Base-by-base conservation (phyloP, 495 filamentous ascomycete species). In the Penicillium riverlandense region DNA sequence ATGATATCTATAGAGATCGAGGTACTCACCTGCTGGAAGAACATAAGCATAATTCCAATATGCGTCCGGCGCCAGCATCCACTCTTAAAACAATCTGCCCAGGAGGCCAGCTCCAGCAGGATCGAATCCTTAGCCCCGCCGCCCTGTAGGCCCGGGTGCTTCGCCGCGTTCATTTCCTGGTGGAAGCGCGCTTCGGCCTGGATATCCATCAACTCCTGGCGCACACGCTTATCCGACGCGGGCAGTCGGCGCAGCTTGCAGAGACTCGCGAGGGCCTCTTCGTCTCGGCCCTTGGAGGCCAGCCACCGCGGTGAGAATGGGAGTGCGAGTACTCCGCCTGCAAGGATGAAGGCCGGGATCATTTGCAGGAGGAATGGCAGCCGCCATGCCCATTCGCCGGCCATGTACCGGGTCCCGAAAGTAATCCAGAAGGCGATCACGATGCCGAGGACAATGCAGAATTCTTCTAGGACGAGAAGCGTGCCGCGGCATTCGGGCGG, bases 381-480 rank as follows among this genome's bases (percentile, higher is more conserved):
- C 34, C 72, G 57, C 72, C 72, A 75, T 9, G 70, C 52, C 70
- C 71, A 73, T 58, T 76, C 65, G 2, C 70, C 66, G 5, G 53
- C 57, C 58, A 78, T 79, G 45, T 63, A 77, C 13, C 64, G 59
- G 10, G 75, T 77, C 11, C 73, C 75, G 42, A 76, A 80, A 8
- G 77, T 77, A 33, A 76, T 75, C 73, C 75, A 80, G 54, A 69
- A 80, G 1, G 75, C 69, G 22, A 78, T 60, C 15, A 77, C 71
- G 41, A 77, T 77, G 5, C 77, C 77, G n/a, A 75, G 60, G 9
- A 76, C 71, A 38, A 77, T 76, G 40, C 67, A 64, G 32, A 77
- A 68, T 48, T 80, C 74, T 49, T 80, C 73, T n/a, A 79, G 56
- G 2, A 73, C 71, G 8, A 80, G 58, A 9, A 79, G 59, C 0